Percentiles rank a stretch among this genome's conserved stretches.
Conservation (phyloP, 257 asterid species). For the Gardenia jasminoides region DNA sequence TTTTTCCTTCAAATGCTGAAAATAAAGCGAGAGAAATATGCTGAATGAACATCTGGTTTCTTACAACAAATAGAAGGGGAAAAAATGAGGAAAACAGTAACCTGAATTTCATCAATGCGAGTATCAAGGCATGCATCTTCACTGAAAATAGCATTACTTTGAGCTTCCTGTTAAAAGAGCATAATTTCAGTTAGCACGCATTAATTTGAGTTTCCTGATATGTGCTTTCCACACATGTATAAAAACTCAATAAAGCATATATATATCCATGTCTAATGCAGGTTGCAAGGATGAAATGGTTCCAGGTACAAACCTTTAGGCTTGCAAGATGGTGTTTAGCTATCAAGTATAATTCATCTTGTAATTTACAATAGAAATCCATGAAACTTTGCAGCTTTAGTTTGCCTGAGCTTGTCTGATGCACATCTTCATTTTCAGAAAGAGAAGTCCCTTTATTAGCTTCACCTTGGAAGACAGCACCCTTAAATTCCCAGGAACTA, state of each 20-base stretch:
- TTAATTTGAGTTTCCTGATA: slow-evolving; percentile 41
- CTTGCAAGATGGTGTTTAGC: slow-evolving; percentile 43
- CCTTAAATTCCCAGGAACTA: slow-evolving; percentile 59
- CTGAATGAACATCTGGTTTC: neutral
- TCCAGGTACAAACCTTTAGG: slow-evolving; percentile 46
- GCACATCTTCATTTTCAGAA: slow-evolving; percentile 34
- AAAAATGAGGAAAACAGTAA: slow-evolving; percentile 18
- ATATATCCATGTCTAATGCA: neutral
- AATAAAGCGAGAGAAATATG: neutral
- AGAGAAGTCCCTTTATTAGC: slow-evolving; percentile 27
- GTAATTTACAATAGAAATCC: slow-evolving; percentile 59
- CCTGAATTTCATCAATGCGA: slow-evolving; percentile 54
- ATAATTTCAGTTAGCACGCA: slow-evolving; percentile 9
- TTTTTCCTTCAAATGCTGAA: neutral
- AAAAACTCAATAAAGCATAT: neutral
- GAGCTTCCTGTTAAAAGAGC: slow-evolving; percentile 35
- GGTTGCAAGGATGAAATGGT: neutral
- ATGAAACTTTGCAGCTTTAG: slow-evolving; percentile 45
- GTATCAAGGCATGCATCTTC: slow-evolving; percentile 34
- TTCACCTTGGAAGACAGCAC: slow-evolving; percentile 36
- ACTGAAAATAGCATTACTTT: slow-evolving; percentile 28
- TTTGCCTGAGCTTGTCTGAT: slow-evolving; percentile 35
- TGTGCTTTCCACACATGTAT: neutral
- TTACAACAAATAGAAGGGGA: neutral
- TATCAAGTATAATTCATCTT: slow-evolving; percentile 42